Evolutionary conservation across 208 protist species (phyloP).

Genomic region (Trypanosoma caninum): DNA sequence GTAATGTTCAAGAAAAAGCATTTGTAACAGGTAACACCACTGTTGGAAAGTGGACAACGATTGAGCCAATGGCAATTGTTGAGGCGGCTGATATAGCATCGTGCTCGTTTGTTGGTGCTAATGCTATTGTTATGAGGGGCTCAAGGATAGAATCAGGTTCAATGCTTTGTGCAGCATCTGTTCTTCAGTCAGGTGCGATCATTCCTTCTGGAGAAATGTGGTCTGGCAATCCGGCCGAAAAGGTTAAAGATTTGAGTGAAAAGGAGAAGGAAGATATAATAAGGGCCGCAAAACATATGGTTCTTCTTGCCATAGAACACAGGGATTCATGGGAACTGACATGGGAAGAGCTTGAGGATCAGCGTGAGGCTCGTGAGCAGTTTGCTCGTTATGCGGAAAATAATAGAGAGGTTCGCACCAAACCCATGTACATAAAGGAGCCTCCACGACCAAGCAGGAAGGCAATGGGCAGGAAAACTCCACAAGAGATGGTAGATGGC

Average conservation of each 20-base stretch:
- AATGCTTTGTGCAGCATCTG: slow-evolving; percentile 85
- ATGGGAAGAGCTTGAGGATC: slow-evolving; percentile 86
- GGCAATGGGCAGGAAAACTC: slow-evolving; percentile 64
- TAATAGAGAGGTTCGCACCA: slow-evolving; percentile 69
- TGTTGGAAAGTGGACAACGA: slow-evolving; percentile 83
- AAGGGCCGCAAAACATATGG: slow-evolving; percentile 89
- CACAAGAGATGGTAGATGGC: slow-evolving; percentile 66
- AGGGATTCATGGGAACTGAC: slow-evolving; percentile 88
- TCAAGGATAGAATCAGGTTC: slow-evolving; percentile 78
- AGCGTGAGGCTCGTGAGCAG: slow-evolving; percentile 68
- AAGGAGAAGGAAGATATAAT: slow-evolving; percentile 86
- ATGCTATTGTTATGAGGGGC: slow-evolving; percentile 82
- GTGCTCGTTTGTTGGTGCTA: slow-evolving; percentile 87
- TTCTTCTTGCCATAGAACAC: slow-evolving; percentile 85
- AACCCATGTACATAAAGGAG: slow-evolving; percentile 90
- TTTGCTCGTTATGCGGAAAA: slow-evolving; percentile 62
- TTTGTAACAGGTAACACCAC: slow-evolving; percentile 82
- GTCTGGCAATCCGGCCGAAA: slow-evolving; percentile 89
- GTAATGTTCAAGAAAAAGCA: slow-evolving; percentile 89
- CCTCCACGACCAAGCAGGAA: slow-evolving; percentile 79
- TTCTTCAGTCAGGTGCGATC: slow-evolving; percentile 78
- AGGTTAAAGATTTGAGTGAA: slow-evolving; percentile 81
- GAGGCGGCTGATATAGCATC: slow-evolving; percentile 83
- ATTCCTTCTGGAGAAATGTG: slow-evolving; percentile 93
- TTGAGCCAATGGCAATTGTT: slow-evolving; percentile 89